Conservation (phyloP, 768 basidiomycete genomes). For the Calocera viscosa region DNA sequence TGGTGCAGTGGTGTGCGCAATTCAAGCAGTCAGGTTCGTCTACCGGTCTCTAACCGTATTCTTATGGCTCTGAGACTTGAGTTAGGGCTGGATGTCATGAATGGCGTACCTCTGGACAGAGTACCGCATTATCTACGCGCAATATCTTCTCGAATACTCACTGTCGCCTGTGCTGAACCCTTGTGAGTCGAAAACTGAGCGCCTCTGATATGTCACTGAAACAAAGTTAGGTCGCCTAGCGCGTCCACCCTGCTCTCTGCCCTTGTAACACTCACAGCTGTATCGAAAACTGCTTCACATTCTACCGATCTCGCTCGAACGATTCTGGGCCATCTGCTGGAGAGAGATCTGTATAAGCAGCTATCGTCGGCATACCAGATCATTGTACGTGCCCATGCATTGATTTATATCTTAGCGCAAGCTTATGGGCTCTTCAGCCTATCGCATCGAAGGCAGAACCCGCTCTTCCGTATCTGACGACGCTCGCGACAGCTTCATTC, state of each 20-base stretch:
- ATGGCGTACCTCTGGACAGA: not conserved
- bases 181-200: not conserved
- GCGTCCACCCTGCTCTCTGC: not conserved
- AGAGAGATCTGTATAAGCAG: not conserved
- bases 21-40: not conserved
- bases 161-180: not conserved
- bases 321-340: not conserved
- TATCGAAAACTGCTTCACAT: not conserved
- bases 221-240: not conserved
- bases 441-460: slow-evolving; percentile 45
- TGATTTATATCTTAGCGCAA: not conserved
- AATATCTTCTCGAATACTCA: not conserved
- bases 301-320: not conserved
- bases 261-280: not conserved
- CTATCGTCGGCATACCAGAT: not conserved
- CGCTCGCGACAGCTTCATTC: slow-evolving; percentile 36
- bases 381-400: not conserved
- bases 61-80: not conserved
- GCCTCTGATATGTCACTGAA: not conserved
- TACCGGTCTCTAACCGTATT: not conserved
- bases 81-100: not conserved
- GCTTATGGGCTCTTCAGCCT: slow-evolving; percentile 31
- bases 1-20: not conserved
- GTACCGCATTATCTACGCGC: not conserved
- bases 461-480: slow-evolving; percentile 36